Base-by-base conservation (phyloP, 345 rosid genomes). In the Citrus sinensis region DNA sequence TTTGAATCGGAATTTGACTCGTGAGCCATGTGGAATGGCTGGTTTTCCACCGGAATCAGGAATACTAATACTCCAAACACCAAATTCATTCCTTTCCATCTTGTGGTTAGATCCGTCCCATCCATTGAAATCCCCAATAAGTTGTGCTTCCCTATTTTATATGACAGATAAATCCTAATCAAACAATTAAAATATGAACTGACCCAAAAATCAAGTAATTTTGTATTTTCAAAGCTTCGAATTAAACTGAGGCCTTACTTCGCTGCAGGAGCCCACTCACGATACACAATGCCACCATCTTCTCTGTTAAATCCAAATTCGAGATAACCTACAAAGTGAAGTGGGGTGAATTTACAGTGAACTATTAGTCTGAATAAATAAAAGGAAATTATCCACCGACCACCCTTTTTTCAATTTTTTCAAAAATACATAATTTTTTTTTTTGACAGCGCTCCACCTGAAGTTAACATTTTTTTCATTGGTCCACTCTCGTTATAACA, bases 231-330 rank as follows among this genome's bases (percentile, higher is more conserved):
- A 75, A 73, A 76, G 27, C 67, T 51, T 39, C 73, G 60, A 64
- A 63, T 14, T 5, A 27, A 51, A 42, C 49, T 17, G 30, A 14
- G 19, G 9, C 82, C 94, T 82, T 81, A 92, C 97, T 80, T 84
- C 39, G 97, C 97, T 76, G 97, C 91, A 76, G 97, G 97, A 32
- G 97, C 97, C 97, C 94, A 92, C 82, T 92, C 97, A 37, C 86
- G 87, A 80, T 89, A 92, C 82, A 88, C 87, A 83, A 90, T 88
- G 76, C 84, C 73, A 67, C 74, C 91, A 8, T 83, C 91, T 87
- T 90, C 90, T 77, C 89, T 86, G 82, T 87, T 90, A 66, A 92
- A 85, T 78, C 97, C 97, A 83, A 90, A 90, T 82, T 82, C 85
- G 71, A 87, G 77, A 82, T 92, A 90, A 80, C 97, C 97, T 92